These are phyloP conservation scores for Lasiosphaeria hispida DNA, from an alignment of 495 filamentous ascomycete species.

Conservation along the genomic window DNA sequence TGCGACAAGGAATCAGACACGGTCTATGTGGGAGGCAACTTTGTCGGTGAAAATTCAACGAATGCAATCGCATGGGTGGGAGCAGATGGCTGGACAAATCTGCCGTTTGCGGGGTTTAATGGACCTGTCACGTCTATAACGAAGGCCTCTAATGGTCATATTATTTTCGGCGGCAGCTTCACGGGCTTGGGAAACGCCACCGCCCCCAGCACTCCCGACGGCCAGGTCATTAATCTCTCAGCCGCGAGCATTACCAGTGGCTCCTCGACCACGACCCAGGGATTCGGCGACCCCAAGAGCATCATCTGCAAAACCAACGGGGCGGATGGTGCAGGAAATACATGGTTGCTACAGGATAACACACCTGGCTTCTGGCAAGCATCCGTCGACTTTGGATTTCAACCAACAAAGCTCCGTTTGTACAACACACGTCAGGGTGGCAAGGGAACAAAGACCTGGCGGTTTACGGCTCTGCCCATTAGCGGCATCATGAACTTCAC, in stretches of 20 bases:
- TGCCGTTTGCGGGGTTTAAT: constrained; percentile 93
- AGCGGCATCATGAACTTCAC: constrained; percentile 97
- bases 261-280: constrained; percentile 55
- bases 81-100: constrained; percentile 70
- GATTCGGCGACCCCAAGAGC: constrained; percentile 75
- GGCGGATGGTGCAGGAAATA: constrained; percentile 62
- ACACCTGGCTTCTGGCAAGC: constrained; percentile 82
- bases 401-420: constrained; percentile 80
- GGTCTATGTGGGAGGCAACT: constrained; percentile 89
- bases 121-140: constrained; percentile 85
- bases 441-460: constrained; percentile 81
- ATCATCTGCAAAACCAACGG: constrained; percentile 78
- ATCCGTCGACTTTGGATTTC: constrained; percentile 74
- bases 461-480: constrained; percentile 76
- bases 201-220: constrained; percentile 52
- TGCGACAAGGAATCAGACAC: constrained; percentile 81
- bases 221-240: constrained; percentile 80
- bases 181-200: constrained; percentile 83
- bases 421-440: constrained; percentile 87
- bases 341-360: constrained; percentile 82
- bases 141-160: constrained; percentile 72
- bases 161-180: constrained; percentile 92
- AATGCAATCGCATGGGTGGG: constrained; percentile 87
- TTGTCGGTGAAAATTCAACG: constrained; percentile 71
- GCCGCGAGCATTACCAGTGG: constrained; percentile 69